Base-by-base conservation (phyloP, 73 alveolate species). In the Paramecium sexaurelia region DNA sequence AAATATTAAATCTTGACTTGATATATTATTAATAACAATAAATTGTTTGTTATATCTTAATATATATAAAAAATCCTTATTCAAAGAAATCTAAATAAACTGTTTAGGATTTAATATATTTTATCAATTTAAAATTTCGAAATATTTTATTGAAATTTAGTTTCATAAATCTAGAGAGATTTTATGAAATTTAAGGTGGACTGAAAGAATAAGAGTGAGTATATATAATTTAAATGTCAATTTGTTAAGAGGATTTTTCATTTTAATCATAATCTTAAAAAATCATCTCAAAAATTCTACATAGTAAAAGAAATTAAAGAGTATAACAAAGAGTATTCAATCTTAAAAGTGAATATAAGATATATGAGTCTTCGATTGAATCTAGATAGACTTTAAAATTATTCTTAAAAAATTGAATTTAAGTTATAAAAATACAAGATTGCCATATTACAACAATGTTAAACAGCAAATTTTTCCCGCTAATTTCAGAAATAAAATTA, bases 381-480 rank as follows among this genome's bases (percentile, higher is more conserved):
- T 17, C 33, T 3, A n/a, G 5, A 17, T 6, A 51, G 67, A 51
- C 22, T 17, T 13, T 51, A 51, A 51, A 51, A 51, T 51, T n/a
- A 51, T 51, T 51, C 29, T 51, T 51, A n/a, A 51, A 51, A 51
- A 15, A 51, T 15, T 17, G 67, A 51, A 51, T n/a, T 51, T 51
- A 17, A 17, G 67, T n/a, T 51, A 51, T 17, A 51, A 51, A 51
- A 17, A 51, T 51, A 51, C 22, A 51, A 6, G 33, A 51, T 51
- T 51, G 29, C 67, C 5, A 51, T 51, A 51, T 17, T n/a, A 51
- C 33, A 17, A 51, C 67, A 51, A 51, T 51, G 67, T 51, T 51
- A 51, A n/a, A 51, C 32, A 17, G 11, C 67, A 61, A 22, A 13
- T 61, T 61, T 61, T 61, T 61, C 83, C 83, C 83, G 83, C 83